These are phyloP conservation scores for Hymenoscyphus fructigenus DNA, from an alignment of 2,329 filamentous ascomycete species.

Conservation along the genomic window DNA sequence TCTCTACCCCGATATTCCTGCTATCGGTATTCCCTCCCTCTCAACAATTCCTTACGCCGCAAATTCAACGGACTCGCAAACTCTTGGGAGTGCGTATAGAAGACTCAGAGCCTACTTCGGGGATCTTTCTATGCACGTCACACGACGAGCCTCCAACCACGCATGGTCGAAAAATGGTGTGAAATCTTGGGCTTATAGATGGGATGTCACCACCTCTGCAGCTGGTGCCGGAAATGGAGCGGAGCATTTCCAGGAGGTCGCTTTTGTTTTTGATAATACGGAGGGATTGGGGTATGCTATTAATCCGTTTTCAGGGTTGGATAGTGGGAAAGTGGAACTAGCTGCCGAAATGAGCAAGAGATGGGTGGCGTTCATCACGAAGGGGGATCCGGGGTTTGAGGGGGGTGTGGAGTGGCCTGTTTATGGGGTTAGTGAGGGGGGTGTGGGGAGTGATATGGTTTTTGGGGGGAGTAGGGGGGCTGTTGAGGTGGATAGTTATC, in stretches of 20 bases:
- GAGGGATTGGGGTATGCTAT: conserved; percentile 45
- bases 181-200: conserved; percentile 42
- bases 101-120: conserved; percentile 21
- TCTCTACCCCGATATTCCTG: conserved; percentile 52
- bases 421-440: conserved; percentile 38
- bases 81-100: conserved; percentile 38
- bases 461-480: conserved; percentile 30
- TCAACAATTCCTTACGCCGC: conserved; percentile 24
- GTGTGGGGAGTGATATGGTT: background rate
- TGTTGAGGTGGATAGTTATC: conserved; percentile 46
- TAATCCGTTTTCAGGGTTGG: conserved; percentile 38
- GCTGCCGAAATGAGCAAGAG: conserved; percentile 19
- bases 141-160: conserved; percentile 15
- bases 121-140: conserved; percentile 17
- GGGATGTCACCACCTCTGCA: conserved; percentile 42
- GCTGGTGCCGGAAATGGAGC: conserved; percentile 29
- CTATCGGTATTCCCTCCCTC: conserved; percentile 46
- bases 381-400: conserved; percentile 14
- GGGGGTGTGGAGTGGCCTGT: conserved; percentile 41
- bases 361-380: conserved; percentile 19
- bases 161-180: conserved; percentile 21
- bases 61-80: conserved; percentile 16
- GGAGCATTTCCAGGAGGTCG: conserved; percentile 49
- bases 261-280: conserved; percentile 55
- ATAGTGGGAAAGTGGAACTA: conserved; percentile 1